Conservation (phyloP, 495 filamentous ascomycete species). For the Daldinia caldariorum region DNA sequence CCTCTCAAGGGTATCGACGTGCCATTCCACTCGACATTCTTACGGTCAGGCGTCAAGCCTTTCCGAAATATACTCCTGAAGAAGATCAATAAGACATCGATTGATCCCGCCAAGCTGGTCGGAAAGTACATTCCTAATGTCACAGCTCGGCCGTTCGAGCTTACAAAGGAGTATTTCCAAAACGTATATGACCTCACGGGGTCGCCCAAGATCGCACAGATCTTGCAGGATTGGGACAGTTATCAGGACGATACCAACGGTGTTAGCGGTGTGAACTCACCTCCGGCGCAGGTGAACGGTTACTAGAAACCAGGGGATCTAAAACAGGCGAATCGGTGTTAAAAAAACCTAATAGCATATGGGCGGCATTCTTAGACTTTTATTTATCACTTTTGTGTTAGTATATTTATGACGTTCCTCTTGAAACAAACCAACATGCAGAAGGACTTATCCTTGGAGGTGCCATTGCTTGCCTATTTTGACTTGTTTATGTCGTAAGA, state of each 20-base stretch:
- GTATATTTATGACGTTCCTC: slow-evolving; percentile 16
- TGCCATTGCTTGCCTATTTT: too few relatives aligned
- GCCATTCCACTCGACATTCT: slow-evolving; percentile 98
- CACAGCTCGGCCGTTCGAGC: slow-evolving; percentile 91
- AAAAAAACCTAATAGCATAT: not conserved
- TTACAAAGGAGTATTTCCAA: slow-evolving; percentile 99
- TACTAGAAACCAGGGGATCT: slow-evolving; percentile 7
- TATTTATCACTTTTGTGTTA: slow-evolving; percentile 29
- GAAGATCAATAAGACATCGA: slow-evolving; percentile 99
- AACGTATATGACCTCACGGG: slow-evolving; percentile 95
- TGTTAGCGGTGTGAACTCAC: slow-evolving; percentile 33
- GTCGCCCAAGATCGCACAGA: slow-evolving; percentile 87
- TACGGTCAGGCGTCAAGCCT: slow-evolving; percentile 96
- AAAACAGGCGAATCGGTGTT: not conserved
- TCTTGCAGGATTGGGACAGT: slow-evolving; percentile 85
- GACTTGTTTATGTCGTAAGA: slow-evolving; percentile 9
- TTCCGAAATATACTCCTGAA: slow-evolving; percentile 97
- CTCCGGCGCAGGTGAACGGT: slow-evolving; percentile 39
- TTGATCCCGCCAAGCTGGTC: slow-evolving; percentile 93
- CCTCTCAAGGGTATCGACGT: slow-evolving; percentile 97
- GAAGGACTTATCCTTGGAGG: too few relatives aligned
- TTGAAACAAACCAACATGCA: too few relatives aligned
- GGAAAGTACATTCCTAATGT: slow-evolving; percentile 99
- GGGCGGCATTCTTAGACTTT: slow-evolving; percentile 18
- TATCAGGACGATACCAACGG: slow-evolving; percentile 59